Conservation (phyloP, 345 rosid genomes). For the Citrus hindsii region DNA sequence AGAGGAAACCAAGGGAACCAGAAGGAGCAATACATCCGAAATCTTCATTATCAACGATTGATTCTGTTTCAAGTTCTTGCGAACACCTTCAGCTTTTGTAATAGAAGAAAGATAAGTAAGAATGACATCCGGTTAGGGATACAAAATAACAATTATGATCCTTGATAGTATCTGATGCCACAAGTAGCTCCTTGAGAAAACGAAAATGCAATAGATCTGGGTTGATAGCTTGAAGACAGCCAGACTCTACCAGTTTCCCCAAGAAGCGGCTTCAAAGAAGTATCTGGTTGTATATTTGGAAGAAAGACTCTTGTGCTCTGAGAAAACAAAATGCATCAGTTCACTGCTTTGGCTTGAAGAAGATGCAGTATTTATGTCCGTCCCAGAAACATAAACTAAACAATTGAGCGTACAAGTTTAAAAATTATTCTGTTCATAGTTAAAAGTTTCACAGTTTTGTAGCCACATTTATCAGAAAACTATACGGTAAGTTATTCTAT, state of each 20-base stretch:
- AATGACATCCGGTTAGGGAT: not conserved
- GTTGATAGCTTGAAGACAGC: not conserved
- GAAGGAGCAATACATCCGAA: constrained; percentile 18
- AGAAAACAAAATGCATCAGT: not conserved
- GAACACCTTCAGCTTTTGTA: not conserved
- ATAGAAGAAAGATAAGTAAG: not conserved
- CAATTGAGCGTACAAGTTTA: not conserved
- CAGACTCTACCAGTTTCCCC: not conserved
- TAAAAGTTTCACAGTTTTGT: not conserved
- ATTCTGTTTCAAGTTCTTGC: not conserved
- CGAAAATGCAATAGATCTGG: not conserved
- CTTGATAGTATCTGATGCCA: not conserved
- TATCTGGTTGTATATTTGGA: not conserved
- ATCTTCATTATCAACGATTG: constrained; percentile 5
- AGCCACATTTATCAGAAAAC: not conserved
- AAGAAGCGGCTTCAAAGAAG: not conserved
- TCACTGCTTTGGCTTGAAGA: not conserved
- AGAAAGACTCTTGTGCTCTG: not conserved
- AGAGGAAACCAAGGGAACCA: constrained; percentile 32
- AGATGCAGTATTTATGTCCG: not conserved
- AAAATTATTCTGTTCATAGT: not conserved
- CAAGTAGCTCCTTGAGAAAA: not conserved
- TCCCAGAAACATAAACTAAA: not conserved
- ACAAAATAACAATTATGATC: not conserved
- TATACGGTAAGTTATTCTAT: not conserved